Conservation (phyloP, 2,329 filamentous ascomycete species). For the Ceratocystis albifundus region DNA sequence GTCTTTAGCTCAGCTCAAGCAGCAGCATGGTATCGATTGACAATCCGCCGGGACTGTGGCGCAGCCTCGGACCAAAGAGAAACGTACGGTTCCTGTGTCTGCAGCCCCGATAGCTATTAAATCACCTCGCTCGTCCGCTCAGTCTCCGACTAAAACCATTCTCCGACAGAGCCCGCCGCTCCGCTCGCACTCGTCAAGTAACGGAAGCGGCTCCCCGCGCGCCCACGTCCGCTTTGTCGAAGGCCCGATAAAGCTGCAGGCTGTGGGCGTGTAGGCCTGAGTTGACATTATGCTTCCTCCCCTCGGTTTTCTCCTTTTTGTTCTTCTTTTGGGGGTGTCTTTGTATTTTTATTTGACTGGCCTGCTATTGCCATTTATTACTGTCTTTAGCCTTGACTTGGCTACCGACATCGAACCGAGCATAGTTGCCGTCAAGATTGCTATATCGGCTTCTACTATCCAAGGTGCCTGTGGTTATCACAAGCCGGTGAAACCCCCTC, state of each 20-base stretch:
- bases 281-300: slow-evolving; percentile 13
- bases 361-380: not conserved
- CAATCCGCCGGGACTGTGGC: slow-evolving; percentile 60
- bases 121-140: slow-evolving; percentile 22
- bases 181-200: slow-evolving; percentile 14
- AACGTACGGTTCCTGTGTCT: slow-evolving; percentile 23
- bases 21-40: slow-evolving; percentile 98
- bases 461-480: not conserved
- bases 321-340: not conserved
- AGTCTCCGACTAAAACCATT: slow-evolving; percentile 22
- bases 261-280: slow-evolving; percentile 23
- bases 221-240: slow-evolving; percentile 23
- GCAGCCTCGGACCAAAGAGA: slow-evolving; percentile 28
- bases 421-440: not conserved
- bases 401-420: not conserved
- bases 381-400: not conserved
- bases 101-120: slow-evolving; percentile 23
- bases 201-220: slow-evolving; percentile 22
- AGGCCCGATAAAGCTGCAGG: slow-evolving; percentile 20
- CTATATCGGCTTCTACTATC: not conserved
- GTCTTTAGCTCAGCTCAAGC: slow-evolving; percentile 96
- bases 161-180: slow-evolving; percentile 22
- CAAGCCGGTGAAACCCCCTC: not conserved
- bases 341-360: not conserved
- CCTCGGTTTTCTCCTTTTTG: not conserved